Conservation (phyloP, 2,329 filamentous ascomycete species). For the Cryphonectria parasitica region DNA sequence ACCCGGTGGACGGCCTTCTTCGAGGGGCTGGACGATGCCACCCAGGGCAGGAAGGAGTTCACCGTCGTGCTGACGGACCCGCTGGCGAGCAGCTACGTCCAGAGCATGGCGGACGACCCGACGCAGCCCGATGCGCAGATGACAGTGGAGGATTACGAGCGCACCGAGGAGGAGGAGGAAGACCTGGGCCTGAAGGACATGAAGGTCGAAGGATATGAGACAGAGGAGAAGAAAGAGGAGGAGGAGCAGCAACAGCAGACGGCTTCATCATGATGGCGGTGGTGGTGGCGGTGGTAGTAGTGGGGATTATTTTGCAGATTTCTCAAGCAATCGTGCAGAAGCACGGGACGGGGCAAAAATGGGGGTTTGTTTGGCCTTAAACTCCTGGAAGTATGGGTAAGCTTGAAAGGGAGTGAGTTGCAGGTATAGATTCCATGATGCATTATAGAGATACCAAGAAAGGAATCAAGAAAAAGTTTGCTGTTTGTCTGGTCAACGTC, state of each 20-base stretch:
- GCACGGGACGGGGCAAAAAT: no score
- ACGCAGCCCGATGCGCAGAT: slow-evolving; percentile 75
- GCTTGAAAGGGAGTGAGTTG: not conserved
- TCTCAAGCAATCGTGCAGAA: no score
- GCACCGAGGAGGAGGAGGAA: slow-evolving; percentile 91
- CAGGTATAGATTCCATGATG: slow-evolving; percentile 4
- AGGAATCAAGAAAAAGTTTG: not conserved
- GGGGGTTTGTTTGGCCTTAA: not conserved
- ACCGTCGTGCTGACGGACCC: slow-evolving; percentile 85
- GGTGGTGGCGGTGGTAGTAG: not conserved
- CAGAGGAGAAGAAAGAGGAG: slow-evolving; percentile 36
- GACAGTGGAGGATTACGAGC: slow-evolving; percentile 77
- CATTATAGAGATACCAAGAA: slow-evolving; percentile 28
- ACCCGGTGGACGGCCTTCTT: slow-evolving; percentile 84
- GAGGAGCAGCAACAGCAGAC: slow-evolving; percentile 20
- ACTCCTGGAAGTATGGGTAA: not conserved
- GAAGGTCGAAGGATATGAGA: slow-evolving; percentile 84
- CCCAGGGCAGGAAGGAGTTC: slow-evolving; percentile 79
- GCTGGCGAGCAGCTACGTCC: slow-evolving; percentile 89
- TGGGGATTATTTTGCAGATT: not conserved
- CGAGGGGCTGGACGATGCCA: slow-evolving; percentile 72
- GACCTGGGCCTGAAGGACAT: slow-evolving; percentile 90
- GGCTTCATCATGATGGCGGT: slow-evolving; percentile 18
- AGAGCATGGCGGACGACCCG: slow-evolving; percentile 80
- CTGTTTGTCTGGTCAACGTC: not conserved